A percentile compares a stretch with the other conserved stretches of the same genome.
Evolutionary conservation across 2,329 filamentous ascomycete species (phyloP).

Genomic region (Colletotrichum paranaense): DNA sequence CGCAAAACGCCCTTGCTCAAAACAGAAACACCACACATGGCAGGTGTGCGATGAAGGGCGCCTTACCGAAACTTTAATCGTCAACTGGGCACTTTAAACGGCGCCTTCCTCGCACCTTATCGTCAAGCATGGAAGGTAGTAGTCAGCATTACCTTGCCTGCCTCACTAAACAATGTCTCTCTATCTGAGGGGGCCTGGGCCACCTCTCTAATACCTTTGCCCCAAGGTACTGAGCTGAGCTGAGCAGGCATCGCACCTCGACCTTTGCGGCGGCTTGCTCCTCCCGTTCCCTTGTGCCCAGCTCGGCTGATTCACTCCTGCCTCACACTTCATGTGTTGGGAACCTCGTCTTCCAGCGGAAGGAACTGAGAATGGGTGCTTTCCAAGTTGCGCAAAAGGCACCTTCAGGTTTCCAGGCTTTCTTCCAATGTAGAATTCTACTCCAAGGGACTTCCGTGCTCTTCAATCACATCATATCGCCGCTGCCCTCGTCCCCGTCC

Average conservation of each 20-base stretch:
- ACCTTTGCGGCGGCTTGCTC: too few species aligned
- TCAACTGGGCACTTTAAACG: not conserved
- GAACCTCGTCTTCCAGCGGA: not conserved
- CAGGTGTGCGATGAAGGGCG: conserved; percentile 6
- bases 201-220: too few species aligned
- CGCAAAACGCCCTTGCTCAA: not conserved
- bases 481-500: not conserved
- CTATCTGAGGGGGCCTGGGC: too few species aligned
- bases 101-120: not conserved
- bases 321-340: too few species aligned
- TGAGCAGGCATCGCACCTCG: not conserved
- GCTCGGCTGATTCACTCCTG: too few species aligned
- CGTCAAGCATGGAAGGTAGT: conserved; percentile 15
- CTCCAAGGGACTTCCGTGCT: not conserved
- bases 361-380: not conserved
- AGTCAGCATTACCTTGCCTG: conserved; percentile 6
- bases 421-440: not conserved
- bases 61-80: conserved; percentile 27
- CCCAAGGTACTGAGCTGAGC: too few species aligned
- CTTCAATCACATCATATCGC: conserved; percentile 9
- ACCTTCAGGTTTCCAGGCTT: too few species aligned
- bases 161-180: not conserved
- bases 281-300: too few species aligned
- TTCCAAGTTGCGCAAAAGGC: not conserved
- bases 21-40: conserved; percentile 23